Evolutionary conservation across 2,329 filamentous ascomycete species (phyloP), one percentile per base, ranked within the genome.

Genomic region (Zalaria obscura): DNA sequence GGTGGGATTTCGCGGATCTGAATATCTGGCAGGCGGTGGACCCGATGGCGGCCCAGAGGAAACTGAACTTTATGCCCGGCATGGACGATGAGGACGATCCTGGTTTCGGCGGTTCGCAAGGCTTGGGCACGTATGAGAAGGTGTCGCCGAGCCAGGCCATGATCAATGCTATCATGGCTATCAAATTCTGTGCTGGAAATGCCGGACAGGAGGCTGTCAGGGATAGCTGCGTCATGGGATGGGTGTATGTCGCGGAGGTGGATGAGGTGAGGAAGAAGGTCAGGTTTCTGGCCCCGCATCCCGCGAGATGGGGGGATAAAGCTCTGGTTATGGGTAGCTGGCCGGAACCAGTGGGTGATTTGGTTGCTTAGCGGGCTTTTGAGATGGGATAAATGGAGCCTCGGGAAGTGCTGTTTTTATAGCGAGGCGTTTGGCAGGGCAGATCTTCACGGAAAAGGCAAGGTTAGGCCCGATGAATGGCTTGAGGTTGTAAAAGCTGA

Each of bases 161-260:
- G 62, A 75, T 85, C 47, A 87, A 93, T 55, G 83, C 81, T 57
- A 72, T 93, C 1, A 66, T 96, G 5, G 86, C 89, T 0, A 79
- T 98, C 40, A 86, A 93, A 61, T 55, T 86, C 83, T 36, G 72
- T 75, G 2, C 62, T 75, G 55, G 55, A 0, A 78, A 74, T 37
- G 86, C 91, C 46, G 65, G 73, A 1, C 73, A 81, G 5, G 78
- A 84, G 38, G 73, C 76, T 1, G 78, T 96, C 36, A 75, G 85
- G 8, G 81, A 88, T 51, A 78, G 87, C 5, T 82, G 80, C 42
- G 79, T 96, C 27, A 82, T 93, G 73, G 91, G 91, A 0, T 98
- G 93, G 55, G 73, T 95, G 27, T 95, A 94, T 55, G 83, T 96
- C 10, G 81, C 85, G 1, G 85, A 94, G 47, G 85, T 96, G 3